Percentiles rank a stretch among this genome's conserved stretches.
Evolutionary conservation across 495 filamentous ascomycete species (phyloP).

Genomic region (Neurospora sp.): DNA sequence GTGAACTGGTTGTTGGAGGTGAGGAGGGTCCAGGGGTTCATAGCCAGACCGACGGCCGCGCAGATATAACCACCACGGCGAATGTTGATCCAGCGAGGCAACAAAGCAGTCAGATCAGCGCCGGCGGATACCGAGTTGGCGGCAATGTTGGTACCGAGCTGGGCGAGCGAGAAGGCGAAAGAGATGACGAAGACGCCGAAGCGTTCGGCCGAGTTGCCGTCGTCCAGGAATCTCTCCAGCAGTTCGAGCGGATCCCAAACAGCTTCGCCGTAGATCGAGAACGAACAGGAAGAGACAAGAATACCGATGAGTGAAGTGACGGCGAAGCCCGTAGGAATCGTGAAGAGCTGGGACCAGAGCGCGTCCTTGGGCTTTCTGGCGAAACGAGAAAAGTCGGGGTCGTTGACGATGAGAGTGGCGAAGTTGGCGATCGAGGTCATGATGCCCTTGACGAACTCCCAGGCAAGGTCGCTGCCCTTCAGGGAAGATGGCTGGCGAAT

Average conservation of each 20-base stretch:
- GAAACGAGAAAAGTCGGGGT: constrained; percentile 82
- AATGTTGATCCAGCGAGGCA: constrained; percentile 80
- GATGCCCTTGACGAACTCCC: constrained; percentile 73
- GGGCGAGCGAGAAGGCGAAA: constrained; percentile 71
- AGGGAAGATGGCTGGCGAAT: constrained; percentile 56
- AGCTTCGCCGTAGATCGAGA: constrained; percentile 61
- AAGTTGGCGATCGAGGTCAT: constrained; percentile 92
- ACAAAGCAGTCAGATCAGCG: constrained; percentile 83
- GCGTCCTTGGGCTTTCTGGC: constrained; percentile 71
- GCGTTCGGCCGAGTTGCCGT: constrained; percentile 64
- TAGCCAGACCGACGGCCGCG: constrained; percentile 69
- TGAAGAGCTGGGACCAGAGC: constrained; percentile 79
- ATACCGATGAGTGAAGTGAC: constrained; percentile 90
- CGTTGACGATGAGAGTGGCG: constrained; percentile 74
- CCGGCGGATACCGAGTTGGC: constrained; percentile 86
- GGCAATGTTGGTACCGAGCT: constrained; percentile 87
- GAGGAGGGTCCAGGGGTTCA: constrained; percentile 85
- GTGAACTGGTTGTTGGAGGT: constrained; percentile 76
- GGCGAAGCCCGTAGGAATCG: constrained; percentile 79
- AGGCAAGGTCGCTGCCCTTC: constrained; percentile 60
- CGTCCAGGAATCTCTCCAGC: constrained; percentile 59
- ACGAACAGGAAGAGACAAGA: constrained; percentile 78
- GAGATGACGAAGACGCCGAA: constrained; percentile 87
- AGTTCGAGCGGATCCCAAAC: constrained; percentile 86
- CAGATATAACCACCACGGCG: constrained; percentile 86